Evolutionary conservation across 169 alveolate species (phyloP), one percentile per base, ranked within the genome.

Genomic region (Eimeria brunetti): DNA sequence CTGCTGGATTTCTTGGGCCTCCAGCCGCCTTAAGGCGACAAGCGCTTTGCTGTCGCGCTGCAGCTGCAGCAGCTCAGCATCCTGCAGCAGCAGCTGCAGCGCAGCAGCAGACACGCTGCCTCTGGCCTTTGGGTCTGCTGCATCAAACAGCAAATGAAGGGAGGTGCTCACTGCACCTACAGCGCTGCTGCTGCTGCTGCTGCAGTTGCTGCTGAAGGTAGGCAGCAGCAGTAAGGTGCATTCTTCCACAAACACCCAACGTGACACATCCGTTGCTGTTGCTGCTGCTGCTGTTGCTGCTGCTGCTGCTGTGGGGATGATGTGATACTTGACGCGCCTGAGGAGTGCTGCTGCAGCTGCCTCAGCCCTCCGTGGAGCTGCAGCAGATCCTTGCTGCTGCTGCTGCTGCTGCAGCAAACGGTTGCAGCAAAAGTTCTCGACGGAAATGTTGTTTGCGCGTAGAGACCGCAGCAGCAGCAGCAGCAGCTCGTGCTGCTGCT

Each of bases 31-130:
- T 8, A 80, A 24, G 71, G 69, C 89, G 14, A 80, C 89, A 36
- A 80, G 89, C 46, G 89, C 89, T 80, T 60, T 41, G 89, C 89
- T 80, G 89, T 80, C 89, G 22, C 89, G 89, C 89, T 80, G 89
- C 89, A 80, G 89, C 89, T 80, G 89, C 89, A 80, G 89, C 89
- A 80, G 69, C 89, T 80, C 89, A 44, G 89, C 89, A 27, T 80
- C 89, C 69, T 80, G 89, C 89, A 80, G 69, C 89, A 80, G 89
- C 89, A 46, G 71, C 89, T 80, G 89, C 89, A 80, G 89, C 46
- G 89, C 44, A 49, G 89, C 89, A 44, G 89, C 89, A 80, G 89
- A 80, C 71, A 80, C 89, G 24, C 89, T 49, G 64, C 89, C 89
- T 27, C 89, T 44, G 24, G 89, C 89, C 44, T 80, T 80, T 14